Percentiles rank a stretch among this genome's conserved stretches.
phyloP scores from a whole-genome alignment of 75 land plant genomes.

The Isoetes taiwanensis region DNA sequence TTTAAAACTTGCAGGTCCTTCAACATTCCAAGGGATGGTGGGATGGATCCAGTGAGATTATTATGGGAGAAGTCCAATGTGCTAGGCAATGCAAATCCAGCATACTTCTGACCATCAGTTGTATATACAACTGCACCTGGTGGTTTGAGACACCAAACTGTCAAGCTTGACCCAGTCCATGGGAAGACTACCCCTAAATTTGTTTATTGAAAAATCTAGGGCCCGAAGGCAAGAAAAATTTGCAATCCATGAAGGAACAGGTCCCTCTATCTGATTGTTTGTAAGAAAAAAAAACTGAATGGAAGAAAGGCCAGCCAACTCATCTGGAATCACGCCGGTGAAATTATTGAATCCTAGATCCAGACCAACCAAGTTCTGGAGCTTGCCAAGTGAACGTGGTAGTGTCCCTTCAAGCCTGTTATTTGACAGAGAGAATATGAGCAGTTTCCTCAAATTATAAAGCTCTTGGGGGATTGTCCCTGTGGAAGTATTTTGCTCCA shows the following conservation, averaged over 20 bases:
- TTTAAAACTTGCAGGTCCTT: background rate
- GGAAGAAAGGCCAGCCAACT: background rate
- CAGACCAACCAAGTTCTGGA: background rate
- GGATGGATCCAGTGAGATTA: background rate
- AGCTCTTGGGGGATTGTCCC: background rate
- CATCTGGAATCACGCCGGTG: background rate
- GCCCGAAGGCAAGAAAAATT: background rate
- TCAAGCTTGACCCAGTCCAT: background rate
- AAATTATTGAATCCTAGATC: background rate
- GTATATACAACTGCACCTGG: background rate
- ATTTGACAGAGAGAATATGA: background rate
- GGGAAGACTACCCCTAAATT: background rate
- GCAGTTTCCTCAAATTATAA: background rate
- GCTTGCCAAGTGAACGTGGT: background rate
- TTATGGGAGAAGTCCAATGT: constrained; percentile 2
- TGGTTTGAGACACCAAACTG: too few species aligned
- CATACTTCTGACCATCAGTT: background rate
- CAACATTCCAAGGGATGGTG: background rate
- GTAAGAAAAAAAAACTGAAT: background rate
- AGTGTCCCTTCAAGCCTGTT: background rate
- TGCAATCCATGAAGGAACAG: background rate
- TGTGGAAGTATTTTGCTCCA: constrained; percentile 1
- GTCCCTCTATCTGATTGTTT: background rate
- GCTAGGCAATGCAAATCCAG: background rate
- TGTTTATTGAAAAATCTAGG: background rate